A percentile compares a stretch with the other conserved stretches of the same genome.
Evolutionary conservation across 257 asterid genomes (phyloP).

Genomic region (Nicotiana knightiana): DNA sequence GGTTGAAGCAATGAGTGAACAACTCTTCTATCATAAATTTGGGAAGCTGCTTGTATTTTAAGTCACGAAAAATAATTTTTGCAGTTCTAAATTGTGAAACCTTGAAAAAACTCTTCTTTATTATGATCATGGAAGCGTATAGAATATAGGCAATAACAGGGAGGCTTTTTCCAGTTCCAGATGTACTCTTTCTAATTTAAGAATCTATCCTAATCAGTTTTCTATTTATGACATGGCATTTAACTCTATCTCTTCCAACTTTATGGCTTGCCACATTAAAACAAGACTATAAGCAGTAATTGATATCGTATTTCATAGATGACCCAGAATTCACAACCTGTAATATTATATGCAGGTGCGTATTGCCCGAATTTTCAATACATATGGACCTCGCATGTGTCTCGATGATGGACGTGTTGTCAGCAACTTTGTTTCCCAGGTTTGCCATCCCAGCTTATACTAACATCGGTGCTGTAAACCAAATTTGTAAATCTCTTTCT

Average conservation of each 20-base stretch:
- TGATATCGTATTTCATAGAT: background rate
- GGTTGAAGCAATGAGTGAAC: background rate
- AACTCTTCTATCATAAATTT: background rate
- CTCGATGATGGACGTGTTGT: conserved; percentile 99
- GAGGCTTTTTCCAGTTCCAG: background rate
- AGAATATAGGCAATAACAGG: background rate
- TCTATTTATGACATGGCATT: background rate
- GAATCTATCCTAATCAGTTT: background rate
- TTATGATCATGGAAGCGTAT: background rate
- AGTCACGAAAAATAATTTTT: background rate
- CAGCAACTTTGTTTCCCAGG: conserved; percentile 98
- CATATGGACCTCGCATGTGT: conserved; percentile 98
- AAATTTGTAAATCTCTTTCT: background rate
- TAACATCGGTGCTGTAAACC: background rate
- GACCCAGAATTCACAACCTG: background rate
- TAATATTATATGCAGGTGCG: conserved; percentile 56
- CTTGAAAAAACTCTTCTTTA: background rate
- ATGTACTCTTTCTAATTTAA: background rate
- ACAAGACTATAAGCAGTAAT: background rate
- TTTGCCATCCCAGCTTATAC: conserved; percentile 21
- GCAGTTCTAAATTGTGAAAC: background rate
- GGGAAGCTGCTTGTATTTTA: background rate
- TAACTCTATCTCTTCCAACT: background rate
- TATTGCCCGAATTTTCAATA: conserved; percentile 93
- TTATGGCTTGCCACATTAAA: background rate